A percentile compares a stretch with the other conserved stretches of the same genome.
Conservation (phyloP, 352 stramenopile genomes). For the Pythium utonaiense region DNA sequence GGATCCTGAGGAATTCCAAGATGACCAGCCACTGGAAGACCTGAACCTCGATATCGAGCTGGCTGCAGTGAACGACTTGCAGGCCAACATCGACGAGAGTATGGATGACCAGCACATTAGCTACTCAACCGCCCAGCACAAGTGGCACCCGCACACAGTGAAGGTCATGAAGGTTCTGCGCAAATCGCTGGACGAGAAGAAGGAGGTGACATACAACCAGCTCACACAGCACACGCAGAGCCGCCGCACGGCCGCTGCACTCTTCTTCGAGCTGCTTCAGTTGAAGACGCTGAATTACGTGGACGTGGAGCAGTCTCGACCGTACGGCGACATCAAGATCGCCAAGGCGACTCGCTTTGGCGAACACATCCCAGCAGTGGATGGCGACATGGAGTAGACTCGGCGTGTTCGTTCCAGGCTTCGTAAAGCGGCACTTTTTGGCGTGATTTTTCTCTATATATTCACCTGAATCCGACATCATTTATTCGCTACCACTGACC, state of each 20-base stretch:
- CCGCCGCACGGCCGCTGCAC: constrained; percentile 86
- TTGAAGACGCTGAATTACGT: constrained; percentile 98
- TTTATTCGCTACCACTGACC: constrained; percentile 12
- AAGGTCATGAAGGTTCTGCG: constrained; percentile 92
- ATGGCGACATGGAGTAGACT: constrained; percentile 38
- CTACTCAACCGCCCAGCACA: constrained; percentile 76
- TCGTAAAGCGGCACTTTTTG: constrained; percentile 13
- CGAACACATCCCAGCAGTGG: constrained; percentile 76
- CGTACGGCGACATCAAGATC: constrained; percentile 95
- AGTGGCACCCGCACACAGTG: constrained; percentile 98
- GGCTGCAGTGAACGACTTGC: constrained; percentile 71
- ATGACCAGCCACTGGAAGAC: constrained; percentile 50
- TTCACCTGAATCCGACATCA: neutral
- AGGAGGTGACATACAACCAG: constrained; percentile 81
- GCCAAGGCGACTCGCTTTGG: constrained; percentile 64
- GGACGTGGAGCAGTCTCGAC: constrained; percentile 89
- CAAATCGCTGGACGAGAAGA: constrained; percentile 70
- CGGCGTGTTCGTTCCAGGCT: neutral
- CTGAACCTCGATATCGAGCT: constrained; percentile 81
- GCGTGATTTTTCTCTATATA: constrained; percentile 7
- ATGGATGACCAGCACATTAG: constrained; percentile 31
- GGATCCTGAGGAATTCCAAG: constrained; percentile 35
- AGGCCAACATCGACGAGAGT: constrained; percentile 49
- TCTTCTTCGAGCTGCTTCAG: constrained; percentile 97
- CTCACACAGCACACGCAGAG: constrained; percentile 80